phyloP scores from a whole-genome alignment of 257 asterid species.

The Primulina huaijiensis region DNA sequence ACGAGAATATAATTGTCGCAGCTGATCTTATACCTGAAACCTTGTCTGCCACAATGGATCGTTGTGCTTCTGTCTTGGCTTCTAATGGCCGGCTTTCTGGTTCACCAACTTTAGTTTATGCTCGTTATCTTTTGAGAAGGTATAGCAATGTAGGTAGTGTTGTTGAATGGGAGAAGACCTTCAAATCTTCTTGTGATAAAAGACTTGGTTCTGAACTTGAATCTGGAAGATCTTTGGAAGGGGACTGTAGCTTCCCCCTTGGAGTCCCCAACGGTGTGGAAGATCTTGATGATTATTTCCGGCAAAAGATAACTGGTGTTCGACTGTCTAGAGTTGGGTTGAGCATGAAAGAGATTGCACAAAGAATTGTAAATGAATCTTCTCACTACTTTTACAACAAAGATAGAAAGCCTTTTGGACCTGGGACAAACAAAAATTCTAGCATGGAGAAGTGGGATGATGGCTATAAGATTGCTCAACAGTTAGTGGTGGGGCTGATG shows the following conservation, averaged over 20 bases:
- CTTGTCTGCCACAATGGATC: slow-evolving; percentile 73
- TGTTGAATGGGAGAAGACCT: slow-evolving; percentile 79
- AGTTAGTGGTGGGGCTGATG: slow-evolving; percentile 76
- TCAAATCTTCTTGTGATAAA: slow-evolving; percentile 76
- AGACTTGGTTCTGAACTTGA: slow-evolving; percentile 80
- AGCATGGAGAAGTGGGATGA: slow-evolving; percentile 70
- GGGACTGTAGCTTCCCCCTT: slow-evolving; percentile 70
- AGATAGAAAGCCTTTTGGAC: slow-evolving; percentile 67
- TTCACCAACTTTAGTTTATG: slow-evolving; percentile 68
- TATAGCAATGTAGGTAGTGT: slow-evolving; percentile 66
- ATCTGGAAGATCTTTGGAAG: slow-evolving; percentile 70
- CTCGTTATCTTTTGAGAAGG: slow-evolving; percentile 69
- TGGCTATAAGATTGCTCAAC: slow-evolving; percentile 68
- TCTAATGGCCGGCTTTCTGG: slow-evolving; percentile 74
- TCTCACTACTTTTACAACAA: slow-evolving; percentile 58
- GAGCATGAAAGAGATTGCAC: slow-evolving; percentile 88
- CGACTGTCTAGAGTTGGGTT: slow-evolving; percentile 79
- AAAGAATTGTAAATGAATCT: slow-evolving; percentile 76
- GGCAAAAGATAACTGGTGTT: slow-evolving; percentile 79
- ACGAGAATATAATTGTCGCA: slow-evolving; percentile 77
- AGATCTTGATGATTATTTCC: slow-evolving; percentile 88
- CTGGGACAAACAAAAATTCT: slow-evolving; percentile 52
- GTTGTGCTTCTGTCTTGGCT: slow-evolving; percentile 62
- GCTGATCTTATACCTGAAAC: slow-evolving; percentile 87
- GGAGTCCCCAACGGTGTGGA: slow-evolving; percentile 96